These are phyloP conservation scores for Eimeria tenella DNA, from an alignment of 169 alveolate genomes.

Conservation along the genomic window DNA sequence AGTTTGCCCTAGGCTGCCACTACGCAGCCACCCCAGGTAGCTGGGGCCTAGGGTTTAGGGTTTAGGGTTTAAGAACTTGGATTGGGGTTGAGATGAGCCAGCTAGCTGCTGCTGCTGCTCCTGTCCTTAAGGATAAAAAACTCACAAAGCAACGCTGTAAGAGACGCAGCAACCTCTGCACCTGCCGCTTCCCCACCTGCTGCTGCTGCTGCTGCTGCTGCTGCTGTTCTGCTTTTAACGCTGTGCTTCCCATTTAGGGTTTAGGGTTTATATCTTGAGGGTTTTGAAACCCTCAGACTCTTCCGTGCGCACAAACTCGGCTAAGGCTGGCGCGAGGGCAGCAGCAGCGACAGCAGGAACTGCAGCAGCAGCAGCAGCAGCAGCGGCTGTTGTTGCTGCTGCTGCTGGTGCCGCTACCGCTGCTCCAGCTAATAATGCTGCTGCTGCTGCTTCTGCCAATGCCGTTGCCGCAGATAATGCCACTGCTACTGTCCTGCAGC, in stretches of 20 bases:
- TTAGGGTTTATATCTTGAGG: not conserved
- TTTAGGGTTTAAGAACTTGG: too few relatives aligned
- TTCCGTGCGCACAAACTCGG: too few relatives aligned
- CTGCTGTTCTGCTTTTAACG: not conserved
- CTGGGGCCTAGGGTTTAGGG: too few relatives aligned
- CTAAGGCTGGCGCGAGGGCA: not conserved
- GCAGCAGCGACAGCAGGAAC: not conserved
- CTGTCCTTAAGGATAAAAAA: too few relatives aligned
- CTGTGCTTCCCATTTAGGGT: not conserved
- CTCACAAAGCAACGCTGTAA: too few relatives aligned
- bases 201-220: not conserved
- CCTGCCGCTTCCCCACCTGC: not conserved
- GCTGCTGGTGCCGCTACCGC: not conserved
- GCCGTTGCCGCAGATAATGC: not conserved
- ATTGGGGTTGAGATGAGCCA: too few relatives aligned
- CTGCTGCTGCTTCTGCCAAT: not conserved
- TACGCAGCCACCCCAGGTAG: too few relatives aligned
- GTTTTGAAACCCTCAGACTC: not conserved
- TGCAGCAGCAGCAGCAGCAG: not conserved
- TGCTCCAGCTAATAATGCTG: not conserved
- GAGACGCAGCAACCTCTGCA: not conserved
- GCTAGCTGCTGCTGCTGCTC: too few relatives aligned
- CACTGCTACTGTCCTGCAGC: not conserved
- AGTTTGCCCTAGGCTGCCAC: too few relatives aligned
- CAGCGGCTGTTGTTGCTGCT: not conserved